These are phyloP conservation scores for Colletotrichum caudatum DNA, from an alignment of 2,329 filamentous ascomycete species.

Conservation along the genomic window DNA sequence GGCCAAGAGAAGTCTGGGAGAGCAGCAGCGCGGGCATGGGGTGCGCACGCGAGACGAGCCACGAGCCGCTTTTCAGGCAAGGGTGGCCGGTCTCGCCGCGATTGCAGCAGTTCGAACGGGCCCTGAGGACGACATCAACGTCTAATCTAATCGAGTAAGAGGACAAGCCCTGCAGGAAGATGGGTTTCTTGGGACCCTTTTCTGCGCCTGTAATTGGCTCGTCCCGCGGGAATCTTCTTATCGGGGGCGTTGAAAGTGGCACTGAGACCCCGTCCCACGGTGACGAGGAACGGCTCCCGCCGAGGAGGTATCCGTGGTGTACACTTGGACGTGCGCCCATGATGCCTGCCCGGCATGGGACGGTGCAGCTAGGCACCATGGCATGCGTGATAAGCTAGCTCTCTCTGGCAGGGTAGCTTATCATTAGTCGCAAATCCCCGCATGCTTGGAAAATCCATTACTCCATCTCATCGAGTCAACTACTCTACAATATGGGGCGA, in stretches of 20 bases:
- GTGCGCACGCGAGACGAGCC: slow-evolving; percentile 23
- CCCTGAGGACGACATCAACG: slow-evolving; percentile 17
- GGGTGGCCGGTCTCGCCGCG: slow-evolving; percentile 38
- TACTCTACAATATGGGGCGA: slow-evolving; percentile 14
- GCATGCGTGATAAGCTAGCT: slow-evolving; percentile 22
- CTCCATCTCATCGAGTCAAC: slow-evolving; percentile 46
- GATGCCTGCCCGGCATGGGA: slow-evolving; percentile 16
- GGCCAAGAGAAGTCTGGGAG: slow-evolving; percentile 3
- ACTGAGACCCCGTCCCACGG: slow-evolving; percentile 15
- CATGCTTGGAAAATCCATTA: slow-evolving; percentile 46
- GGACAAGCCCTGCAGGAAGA: slow-evolving; percentile 3
- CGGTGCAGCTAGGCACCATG: slow-evolving; percentile 5
- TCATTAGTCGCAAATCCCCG: slow-evolving; percentile 38
- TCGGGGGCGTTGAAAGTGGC: slow-evolving; percentile 24
- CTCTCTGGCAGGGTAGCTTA: slow-evolving; percentile 39
- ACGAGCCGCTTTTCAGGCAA: slow-evolving; percentile 26
- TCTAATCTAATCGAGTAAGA: slow-evolving; percentile 42
- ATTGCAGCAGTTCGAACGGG: slow-evolving; percentile 28
- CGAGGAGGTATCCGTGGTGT: background rate
- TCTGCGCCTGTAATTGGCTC: slow-evolving; percentile 18
- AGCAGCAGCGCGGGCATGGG: slow-evolving; percentile 1
- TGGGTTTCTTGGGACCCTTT: slow-evolving; percentile 2
- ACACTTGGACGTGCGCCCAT: background rate
- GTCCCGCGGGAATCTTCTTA: slow-evolving; percentile 29
- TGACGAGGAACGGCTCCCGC: slow-evolving; percentile 30